Conservation (phyloP, 805 yeast genomes). For the Wickerhamomyces tratensis region DNA sequence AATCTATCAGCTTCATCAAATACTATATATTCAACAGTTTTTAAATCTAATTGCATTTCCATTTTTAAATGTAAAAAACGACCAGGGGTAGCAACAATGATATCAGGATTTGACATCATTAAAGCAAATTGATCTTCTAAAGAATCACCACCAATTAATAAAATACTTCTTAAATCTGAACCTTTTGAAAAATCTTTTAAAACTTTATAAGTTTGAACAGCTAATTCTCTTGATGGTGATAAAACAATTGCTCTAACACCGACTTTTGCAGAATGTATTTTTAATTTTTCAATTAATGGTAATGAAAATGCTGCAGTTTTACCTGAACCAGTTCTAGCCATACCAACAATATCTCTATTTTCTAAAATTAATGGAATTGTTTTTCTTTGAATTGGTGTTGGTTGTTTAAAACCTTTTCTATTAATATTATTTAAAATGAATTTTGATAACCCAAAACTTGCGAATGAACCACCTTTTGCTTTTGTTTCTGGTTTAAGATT, state of each 20-base stretch:
- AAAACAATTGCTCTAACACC: conserved; percentile 85
- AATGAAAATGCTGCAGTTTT: conserved; percentile 94
- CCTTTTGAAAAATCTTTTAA: conserved; percentile 83
- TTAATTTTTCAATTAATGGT: conserved; percentile 82
- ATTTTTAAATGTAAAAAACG: conserved; percentile 91
- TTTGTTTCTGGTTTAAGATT: conserved; percentile 37
- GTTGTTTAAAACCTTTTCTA: conserved; percentile 85
- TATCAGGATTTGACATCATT: conserved; percentile 92
- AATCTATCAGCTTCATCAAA: conserved; percentile 97
- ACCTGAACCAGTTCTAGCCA: conserved; percentile 99
- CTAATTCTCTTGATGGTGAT: conserved; percentile 95
- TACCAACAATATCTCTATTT: conserved; percentile 91
- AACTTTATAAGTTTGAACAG: conserved; percentile 83
- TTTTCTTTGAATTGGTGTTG: conserved; percentile 96
- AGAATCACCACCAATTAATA: conserved; percentile 97
- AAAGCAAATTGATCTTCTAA: conserved; percentile 89
- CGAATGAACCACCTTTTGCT: conserved; percentile 74
- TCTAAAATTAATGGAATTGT: conserved; percentile 86
- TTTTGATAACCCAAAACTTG: conserved; percentile 82
- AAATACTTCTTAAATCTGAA: conserved; percentile 69
- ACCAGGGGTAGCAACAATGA: conserved; percentile 95
- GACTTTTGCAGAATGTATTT: conserved; percentile 73
- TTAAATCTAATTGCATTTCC: conserved; percentile 85
- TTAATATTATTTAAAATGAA: conserved; percentile 57
- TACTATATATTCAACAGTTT: conserved; percentile 78